phyloP scores from a whole-genome alignment of 2,329 filamentous ascomycete genomes.

The Rhynchosporium graminicola region DNA sequence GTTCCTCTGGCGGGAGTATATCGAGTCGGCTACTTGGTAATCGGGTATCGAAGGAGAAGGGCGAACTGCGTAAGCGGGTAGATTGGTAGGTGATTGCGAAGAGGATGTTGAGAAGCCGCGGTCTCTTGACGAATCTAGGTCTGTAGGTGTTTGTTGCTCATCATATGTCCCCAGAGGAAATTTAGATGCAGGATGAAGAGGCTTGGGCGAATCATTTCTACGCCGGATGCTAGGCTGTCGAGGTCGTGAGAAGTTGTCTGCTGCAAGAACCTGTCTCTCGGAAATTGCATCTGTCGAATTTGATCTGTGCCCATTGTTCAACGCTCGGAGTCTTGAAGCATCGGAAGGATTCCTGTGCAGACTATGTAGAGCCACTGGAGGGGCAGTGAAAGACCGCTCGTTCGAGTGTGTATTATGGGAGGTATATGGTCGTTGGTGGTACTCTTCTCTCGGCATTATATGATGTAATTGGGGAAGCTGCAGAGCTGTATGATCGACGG shows the following conservation, averaged over 20 bases:
- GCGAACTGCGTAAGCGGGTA: constrained; percentile 28
- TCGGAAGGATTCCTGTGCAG: constrained; percentile 38
- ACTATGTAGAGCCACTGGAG: constrained; percentile 27
- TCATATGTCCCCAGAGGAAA: constrained; percentile 32
- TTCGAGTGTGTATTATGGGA: constrained; percentile 31
- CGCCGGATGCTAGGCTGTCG: constrained; percentile 35
- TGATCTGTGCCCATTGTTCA: constrained; percentile 39
- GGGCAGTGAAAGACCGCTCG: constrained; percentile 32
- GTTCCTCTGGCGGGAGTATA: constrained; percentile 38
- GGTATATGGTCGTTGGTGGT: constrained; percentile 31
- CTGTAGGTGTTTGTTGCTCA: constrained; percentile 28
- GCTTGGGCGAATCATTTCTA: constrained; percentile 36
- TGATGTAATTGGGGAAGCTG: constrained; percentile 25
- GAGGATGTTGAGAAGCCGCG: constrained; percentile 38
- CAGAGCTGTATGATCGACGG: constrained; percentile 23
- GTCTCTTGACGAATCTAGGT: constrained; percentile 30
- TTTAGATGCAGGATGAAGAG: constrained; percentile 28
- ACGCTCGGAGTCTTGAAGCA: constrained; percentile 38
- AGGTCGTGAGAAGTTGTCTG: constrained; percentile 39
- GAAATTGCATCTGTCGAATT: constrained; percentile 33
- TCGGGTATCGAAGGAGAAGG: constrained; percentile 40
- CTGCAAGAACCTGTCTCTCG: constrained; percentile 23
- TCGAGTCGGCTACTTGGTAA: constrained; percentile 37
- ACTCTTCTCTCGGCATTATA: constrained; percentile 23
- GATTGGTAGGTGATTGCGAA: constrained; percentile 32